These are phyloP conservation scores for Botrytis tulipae DNA, from an alignment of 2,329 filamentous ascomycete genomes.

Conservation along the genomic window DNA sequence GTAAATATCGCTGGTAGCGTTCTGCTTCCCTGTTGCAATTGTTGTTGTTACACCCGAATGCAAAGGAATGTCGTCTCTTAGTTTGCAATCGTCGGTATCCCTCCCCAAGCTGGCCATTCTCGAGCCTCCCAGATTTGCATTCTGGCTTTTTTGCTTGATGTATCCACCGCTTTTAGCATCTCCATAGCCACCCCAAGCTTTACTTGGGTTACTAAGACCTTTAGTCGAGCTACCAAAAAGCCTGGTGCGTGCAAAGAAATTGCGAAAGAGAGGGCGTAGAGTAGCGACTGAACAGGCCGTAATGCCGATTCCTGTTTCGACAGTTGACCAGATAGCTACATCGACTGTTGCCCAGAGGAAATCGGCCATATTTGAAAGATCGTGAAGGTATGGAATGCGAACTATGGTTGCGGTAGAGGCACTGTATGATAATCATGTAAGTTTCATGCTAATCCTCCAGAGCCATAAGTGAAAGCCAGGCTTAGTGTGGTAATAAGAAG, in stretches of 20 bases:
- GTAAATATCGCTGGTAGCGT: neutral
- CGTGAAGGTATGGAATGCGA: slow-evolving; percentile 44
- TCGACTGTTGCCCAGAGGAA: slow-evolving; percentile 43
- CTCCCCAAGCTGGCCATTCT: neutral
- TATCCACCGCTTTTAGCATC: neutral
- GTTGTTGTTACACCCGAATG: neutral
- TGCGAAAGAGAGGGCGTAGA: slow-evolving; percentile 40
- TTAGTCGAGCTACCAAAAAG: slow-evolving; percentile 6
- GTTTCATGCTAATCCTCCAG: neutral
- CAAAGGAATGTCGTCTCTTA: neutral
- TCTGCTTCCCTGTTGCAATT: neutral
- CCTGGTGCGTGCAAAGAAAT: slow-evolving; percentile 25
- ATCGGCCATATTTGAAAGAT: slow-evolving; percentile 40
- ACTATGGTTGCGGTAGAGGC: slow-evolving; percentile 44
- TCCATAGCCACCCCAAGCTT: neutral
- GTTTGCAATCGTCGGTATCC: neutral
- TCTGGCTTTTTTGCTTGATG: slow-evolving; percentile 2
- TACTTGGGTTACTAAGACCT: neutral
- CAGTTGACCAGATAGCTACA: slow-evolving; percentile 45
- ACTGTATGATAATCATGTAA: slow-evolving; percentile 22
- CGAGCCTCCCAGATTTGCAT: neutral
- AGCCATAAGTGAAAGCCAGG: neutral
- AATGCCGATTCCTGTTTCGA: slow-evolving; percentile 44
- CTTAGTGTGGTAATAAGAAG: neutral
- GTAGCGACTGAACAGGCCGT: slow-evolving; percentile 43